Conservation (phyloP, 805 yeast species). For the Metahyphopichia silvanorum region DNA sequence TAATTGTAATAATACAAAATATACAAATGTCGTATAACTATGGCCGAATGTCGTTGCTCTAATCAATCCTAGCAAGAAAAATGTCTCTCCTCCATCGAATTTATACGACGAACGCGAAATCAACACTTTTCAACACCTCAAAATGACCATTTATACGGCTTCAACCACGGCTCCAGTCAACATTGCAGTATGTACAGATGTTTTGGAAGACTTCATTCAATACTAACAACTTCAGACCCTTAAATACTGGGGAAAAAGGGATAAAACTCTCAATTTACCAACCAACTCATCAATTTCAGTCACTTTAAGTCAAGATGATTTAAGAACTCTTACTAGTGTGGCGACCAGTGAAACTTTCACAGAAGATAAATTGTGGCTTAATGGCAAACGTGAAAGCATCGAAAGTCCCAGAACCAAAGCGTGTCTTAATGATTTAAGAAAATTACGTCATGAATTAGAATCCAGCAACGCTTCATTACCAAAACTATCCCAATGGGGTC, state of each 20-base stretch:
- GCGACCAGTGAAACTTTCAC: conserved; percentile 56
- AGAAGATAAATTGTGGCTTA: conserved; percentile 75
- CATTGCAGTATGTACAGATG: conserved; percentile 67
- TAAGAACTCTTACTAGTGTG: conserved; percentile 89
- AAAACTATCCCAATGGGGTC: conserved; percentile 56
- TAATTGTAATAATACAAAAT: no score
- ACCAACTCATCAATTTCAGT: conserved; percentile 96
- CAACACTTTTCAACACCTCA: no score
- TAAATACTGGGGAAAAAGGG: conserved; percentile 99
- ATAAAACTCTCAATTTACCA: conserved; percentile 81
- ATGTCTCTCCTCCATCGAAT: no score
- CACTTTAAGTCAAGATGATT: conserved; percentile 85
- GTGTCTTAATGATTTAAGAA: conserved; percentile 73
- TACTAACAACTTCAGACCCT: conserved; percentile 52
- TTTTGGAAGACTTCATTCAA: not conserved
- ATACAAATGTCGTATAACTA: no score
- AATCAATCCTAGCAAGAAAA: no score
- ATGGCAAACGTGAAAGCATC: conserved; percentile 78
- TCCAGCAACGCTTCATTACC: conserved; percentile 51
- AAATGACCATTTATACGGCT: conserved; percentile 60
- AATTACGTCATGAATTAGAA: conserved; percentile 63
- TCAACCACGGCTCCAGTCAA: conserved; percentile 96
- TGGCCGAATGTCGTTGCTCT: no score
- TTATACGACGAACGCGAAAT: no score
- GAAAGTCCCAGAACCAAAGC: conserved; percentile 61